Evolutionary conservation across 768 basidiomycete genomes (phyloP).

Genomic region (Suillus plorans): DNA sequence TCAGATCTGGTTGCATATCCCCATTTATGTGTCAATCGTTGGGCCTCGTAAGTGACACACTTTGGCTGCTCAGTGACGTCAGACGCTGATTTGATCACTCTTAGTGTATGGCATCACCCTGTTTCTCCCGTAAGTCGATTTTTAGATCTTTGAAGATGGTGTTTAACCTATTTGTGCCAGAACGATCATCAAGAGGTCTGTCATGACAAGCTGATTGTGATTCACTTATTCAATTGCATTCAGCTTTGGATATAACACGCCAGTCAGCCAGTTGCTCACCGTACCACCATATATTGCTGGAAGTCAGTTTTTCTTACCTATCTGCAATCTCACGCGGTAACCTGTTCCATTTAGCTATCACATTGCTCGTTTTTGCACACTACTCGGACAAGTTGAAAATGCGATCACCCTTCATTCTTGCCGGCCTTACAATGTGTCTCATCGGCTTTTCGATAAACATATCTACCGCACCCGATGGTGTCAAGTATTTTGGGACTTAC

Average conservation of each 20-base stretch:
- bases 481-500: slow-evolving; percentile 71
- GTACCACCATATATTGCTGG: slow-evolving; percentile 65
- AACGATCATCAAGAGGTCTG: slow-evolving; percentile 12
- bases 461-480: slow-evolving; percentile 47
- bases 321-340: not conserved
- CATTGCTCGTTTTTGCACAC: slow-evolving; percentile 50
- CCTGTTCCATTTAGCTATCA: slow-evolving; percentile 37
- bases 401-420: slow-evolving; percentile 60
- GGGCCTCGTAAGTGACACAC: slow-evolving; percentile 49
- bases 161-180: not conserved
- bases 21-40: slow-evolving; percentile 59
- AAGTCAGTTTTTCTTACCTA: slow-evolving; percentile 40
- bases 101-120: slow-evolving; percentile 69
- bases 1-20: slow-evolving; percentile 53
- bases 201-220: not conserved
- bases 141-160: not conserved
- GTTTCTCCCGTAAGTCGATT: slow-evolving; percentile 59
- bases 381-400: slow-evolving; percentile 53
- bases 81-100: not conserved
- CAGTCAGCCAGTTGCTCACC: slow-evolving; percentile 59
- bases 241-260: slow-evolving; percentile 55
- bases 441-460: slow-evolving; percentile 65
- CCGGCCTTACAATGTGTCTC: slow-evolving; percentile 47
- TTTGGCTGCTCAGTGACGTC: not conserved
- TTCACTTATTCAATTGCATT: slow-evolving; percentile 5